Base-by-base conservation (phyloP, 331 rosid species). In the Saraca asoca region DNA sequence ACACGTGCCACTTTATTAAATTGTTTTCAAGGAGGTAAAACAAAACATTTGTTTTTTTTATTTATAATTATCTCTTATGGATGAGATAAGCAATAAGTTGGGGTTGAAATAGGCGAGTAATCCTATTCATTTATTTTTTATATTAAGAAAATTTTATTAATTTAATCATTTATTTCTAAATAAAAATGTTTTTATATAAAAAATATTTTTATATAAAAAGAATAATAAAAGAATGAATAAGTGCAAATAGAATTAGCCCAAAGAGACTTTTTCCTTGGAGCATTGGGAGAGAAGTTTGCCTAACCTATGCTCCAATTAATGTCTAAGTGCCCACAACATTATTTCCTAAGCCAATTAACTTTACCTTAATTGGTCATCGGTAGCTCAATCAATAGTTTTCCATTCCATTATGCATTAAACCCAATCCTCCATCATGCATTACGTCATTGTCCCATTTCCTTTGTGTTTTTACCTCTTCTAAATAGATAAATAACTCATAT, bases 261-360 rank as follows among this genome's bases (percentile, higher is more conserved):
- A n/a, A n/a, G n/a, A n/a, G 5, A 34, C 45, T 61, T 59, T 56
- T 11, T 38, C 10, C 16, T 43, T 60, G 51, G 42, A 61, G 31
- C 29, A 38, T 10, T n/a, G 48, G 50, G 37, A 41, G 50, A 4
- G 15, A 5, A 29, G 33, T 39, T 39, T 39, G 11, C 8, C 8
- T 39, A 39, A 39, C 8, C 2, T 4, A n/a, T n/a, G 8, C 2
- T 39, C 34, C 57, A 35, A 51, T 37, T 3, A 50, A 45, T 37
- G 54, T 71, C 64, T 34, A 54, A 62, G 70, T 58, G 75, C 16
- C 65, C 61, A 53, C 4, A 62, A 68, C 63, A 45, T 42, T 71
- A 24, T 5, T 7, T 34, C 19, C 20, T 41, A 18, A 16, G 0
- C 33, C 15, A 13, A n/a, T 38, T 37, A 75, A 53, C 19, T 43